Evolutionary conservation across 805 yeast genomes (phyloP).

Genomic region (Saccharomyces cerevisiae): DNA sequence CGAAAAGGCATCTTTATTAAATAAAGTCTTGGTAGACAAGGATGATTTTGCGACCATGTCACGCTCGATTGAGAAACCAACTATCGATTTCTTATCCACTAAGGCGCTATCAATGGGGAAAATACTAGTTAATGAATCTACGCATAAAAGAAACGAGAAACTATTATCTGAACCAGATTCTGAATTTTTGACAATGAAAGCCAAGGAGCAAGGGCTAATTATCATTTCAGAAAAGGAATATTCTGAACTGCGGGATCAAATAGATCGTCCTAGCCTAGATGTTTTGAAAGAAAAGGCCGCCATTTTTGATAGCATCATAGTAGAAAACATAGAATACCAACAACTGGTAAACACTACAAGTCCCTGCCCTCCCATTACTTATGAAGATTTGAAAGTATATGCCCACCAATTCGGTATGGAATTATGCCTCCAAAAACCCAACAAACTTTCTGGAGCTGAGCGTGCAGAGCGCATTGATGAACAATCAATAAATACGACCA

Average conservation of each 20-base stretch:
- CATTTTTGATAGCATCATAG: background rate
- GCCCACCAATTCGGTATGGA: slow-evolving; percentile 32
- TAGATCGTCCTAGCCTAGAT: slow-evolving; percentile 2
- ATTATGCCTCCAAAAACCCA: slow-evolving; percentile 24
- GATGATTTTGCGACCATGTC: background rate
- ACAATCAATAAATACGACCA: slow-evolving; percentile 9
- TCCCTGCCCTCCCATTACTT: slow-evolving; percentile 9
- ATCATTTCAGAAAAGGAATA: slow-evolving; percentile 1
- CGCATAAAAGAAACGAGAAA: no score
- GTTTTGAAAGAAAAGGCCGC: background rate
- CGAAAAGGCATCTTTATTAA: background rate
- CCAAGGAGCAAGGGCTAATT: slow-evolving; percentile 1
- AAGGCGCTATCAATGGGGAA: no score
- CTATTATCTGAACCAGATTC: background rate
- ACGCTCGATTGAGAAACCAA: background rate
- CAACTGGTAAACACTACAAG: background rate
- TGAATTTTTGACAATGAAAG: background rate
- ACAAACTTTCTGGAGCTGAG: slow-evolving; percentile 3
- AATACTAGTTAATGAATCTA: no score
- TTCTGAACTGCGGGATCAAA: background rate
- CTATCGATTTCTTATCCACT: no score
- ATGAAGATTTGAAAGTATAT: slow-evolving; percentile 27
- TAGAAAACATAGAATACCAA: slow-evolving; percentile 1
- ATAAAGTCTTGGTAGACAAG: background rate
- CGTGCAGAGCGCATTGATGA: slow-evolving; percentile 8